These are phyloP conservation scores for Ambrosiella beaveri DNA, from an alignment of 2,329 filamentous ascomycete genomes.

Conservation along the genomic window DNA sequence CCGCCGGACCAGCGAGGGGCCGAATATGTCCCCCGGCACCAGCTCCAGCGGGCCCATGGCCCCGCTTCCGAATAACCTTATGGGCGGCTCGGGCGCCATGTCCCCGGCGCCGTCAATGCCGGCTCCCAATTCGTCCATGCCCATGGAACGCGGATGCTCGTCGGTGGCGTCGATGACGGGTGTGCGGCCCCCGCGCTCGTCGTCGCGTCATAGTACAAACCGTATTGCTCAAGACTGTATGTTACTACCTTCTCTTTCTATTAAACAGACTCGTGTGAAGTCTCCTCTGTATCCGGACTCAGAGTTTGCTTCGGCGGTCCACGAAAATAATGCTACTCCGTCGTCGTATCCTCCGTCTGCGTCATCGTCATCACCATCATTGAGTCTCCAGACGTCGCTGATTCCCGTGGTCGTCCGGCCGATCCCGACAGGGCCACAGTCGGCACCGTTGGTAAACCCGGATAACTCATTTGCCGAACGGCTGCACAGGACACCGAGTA, in stretches of 20 bases:
- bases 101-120: not conserved
- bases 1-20: constrained; percentile 6
- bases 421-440: constrained; percentile 1
- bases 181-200: constrained; percentile 8
- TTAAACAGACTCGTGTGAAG: not conserved
- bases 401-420: constrained; percentile 9
- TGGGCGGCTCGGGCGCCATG: not conserved
- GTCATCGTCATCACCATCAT: not conserved
- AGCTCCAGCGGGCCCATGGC: not conserved
- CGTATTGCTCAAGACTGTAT: constrained; percentile 6
- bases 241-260: constrained; percentile 5
- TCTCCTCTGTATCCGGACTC: not conserved
- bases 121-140: not conserved
- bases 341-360: not conserved
- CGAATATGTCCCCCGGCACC: not conserved
- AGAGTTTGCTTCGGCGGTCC: constrained; percentile 2
- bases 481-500: constrained; percentile 8
- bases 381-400: not conserved
- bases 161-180: constrained; percentile 8
- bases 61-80: not conserved
- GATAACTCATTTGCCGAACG: constrained; percentile 9
- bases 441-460: constrained; percentile 4
- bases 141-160: constrained; percentile 6
- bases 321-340: not conserved
- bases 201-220: constrained; percentile 10